These are phyloP conservation scores for Spatholobus suberectus DNA, from an alignment of 306 rosid species.

Conservation along the genomic window DNA sequence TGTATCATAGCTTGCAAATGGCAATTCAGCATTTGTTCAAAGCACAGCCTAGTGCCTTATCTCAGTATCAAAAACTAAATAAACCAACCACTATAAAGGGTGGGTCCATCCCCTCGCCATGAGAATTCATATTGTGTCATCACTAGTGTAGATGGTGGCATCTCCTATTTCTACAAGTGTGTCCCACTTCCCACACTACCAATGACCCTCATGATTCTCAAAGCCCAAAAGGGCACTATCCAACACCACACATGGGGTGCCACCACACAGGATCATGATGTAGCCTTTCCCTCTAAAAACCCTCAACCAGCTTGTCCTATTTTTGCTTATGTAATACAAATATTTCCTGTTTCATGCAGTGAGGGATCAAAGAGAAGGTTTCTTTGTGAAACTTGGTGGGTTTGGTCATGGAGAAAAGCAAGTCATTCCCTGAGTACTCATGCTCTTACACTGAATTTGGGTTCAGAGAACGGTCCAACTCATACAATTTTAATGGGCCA, in stretches of 20 bases:
- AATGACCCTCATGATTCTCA: conserved; percentile 63
- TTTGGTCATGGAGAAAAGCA: conserved; percentile 73
- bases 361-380: conserved; percentile 31
- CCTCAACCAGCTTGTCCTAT: conserved; percentile 51
- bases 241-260: conserved; percentile 77
- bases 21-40: conserved; percentile 43
- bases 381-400: neutral
- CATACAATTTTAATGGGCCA: conserved; percentile 80
- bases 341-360: conserved; percentile 47
- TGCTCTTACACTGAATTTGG: conserved; percentile 71
- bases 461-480: conserved; percentile 60
- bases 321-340: conserved; percentile 48
- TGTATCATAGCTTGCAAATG: conserved; percentile 41
- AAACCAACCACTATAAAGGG: conserved; percentile 40
- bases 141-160: conserved; percentile 36
- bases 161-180: conserved; percentile 28
- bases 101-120: too few species aligned
- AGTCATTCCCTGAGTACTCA: conserved; percentile 71
- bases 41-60: conserved; percentile 43
- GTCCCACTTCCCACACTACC: conserved; percentile 43
- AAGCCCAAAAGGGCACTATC: conserved; percentile 42
- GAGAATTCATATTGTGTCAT: conserved; percentile 45
- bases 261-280: conserved; percentile 59
- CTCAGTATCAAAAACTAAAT: conserved; percentile 38
- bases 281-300: conserved; percentile 43